phyloP scores from a whole-genome alignment of 352 stramenopile genomes.

The Phytophthora cactorum region DNA sequence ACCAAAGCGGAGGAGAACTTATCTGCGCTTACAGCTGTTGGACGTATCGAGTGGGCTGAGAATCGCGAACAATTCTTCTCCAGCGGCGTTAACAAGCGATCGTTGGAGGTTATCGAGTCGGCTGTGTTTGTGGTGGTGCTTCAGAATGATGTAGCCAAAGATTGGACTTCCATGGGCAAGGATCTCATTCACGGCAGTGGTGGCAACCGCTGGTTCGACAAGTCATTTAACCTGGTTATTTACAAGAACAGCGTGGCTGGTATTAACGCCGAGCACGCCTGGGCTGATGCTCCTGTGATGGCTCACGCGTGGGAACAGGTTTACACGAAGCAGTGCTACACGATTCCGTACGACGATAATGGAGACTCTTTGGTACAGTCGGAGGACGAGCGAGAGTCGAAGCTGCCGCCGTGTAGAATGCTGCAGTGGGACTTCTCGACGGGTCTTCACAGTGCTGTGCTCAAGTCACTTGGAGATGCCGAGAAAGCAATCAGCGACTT shows the following conservation, averaged over 20 bases:
- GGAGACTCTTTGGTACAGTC: constrained; percentile 48
- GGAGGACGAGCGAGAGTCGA: constrained; percentile 54
- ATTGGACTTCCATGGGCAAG: constrained; percentile 76
- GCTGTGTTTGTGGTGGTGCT: constrained; percentile 82
- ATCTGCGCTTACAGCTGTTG: constrained; percentile 78
- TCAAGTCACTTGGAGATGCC: constrained; percentile 61
- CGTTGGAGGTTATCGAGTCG: constrained; percentile 76
- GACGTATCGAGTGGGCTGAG: constrained; percentile 89
- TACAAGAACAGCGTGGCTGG: constrained; percentile 95
- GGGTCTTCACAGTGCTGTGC: constrained; percentile 55
- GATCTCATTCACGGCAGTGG: constrained; percentile 88
- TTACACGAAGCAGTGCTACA: constrained; percentile 65
- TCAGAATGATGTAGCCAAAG: constrained; percentile 59
- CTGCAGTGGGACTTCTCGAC: constrained; percentile 71
- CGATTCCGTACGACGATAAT: constrained; percentile 61
- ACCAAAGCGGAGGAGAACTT: constrained; percentile 61
- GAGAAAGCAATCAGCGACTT: constrained; percentile 84
- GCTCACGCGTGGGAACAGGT: constrained; percentile 86
- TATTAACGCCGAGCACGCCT: constrained; percentile 95
- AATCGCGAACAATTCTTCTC: constrained; percentile 90
- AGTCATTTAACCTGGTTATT: constrained; percentile 96
- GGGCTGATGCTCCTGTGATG: constrained; percentile 90
- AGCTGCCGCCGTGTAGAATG: constrained; percentile 56
- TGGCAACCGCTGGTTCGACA: constrained; percentile 98
- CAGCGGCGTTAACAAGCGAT: constrained; percentile 89